Evolutionary conservation across 176 grass and related monocot species (phyloP).

Genomic region (Oryza meyeriana): DNA sequence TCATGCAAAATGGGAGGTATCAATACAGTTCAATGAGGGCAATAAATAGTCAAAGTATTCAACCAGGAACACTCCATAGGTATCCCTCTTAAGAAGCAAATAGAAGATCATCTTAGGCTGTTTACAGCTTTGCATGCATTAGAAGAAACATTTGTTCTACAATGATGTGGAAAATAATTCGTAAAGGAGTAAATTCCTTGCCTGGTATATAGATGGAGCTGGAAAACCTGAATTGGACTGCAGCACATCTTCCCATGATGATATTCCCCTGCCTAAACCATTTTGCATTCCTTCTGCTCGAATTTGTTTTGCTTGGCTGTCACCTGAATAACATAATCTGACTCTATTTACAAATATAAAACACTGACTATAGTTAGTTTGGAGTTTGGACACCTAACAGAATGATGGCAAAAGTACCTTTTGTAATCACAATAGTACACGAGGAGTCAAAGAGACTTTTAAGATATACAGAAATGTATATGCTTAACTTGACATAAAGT

Average conservation of each 20-base stretch:
- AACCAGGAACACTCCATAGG: neutral
- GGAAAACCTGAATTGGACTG: slow-evolving; percentile 52
- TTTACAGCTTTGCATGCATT: neutral
- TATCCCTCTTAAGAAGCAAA: neutral
- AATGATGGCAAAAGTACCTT: neutral
- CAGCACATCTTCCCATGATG: slow-evolving; percentile 91
- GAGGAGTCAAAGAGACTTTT: neutral
- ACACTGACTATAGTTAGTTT: neutral
- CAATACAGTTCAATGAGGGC: slow-evolving; percentile 25
- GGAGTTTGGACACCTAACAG: neutral
- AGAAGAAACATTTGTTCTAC: neutral
- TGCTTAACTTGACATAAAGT: neutral
- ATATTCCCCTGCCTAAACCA: slow-evolving; percentile 39
- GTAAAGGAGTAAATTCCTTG: slow-evolving; percentile 18
- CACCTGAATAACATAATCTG: slow-evolving; percentile 38
- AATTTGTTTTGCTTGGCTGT: slow-evolving; percentile 46
- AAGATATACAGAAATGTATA: neutral
- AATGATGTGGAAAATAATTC: neutral
- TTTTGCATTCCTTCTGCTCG: slow-evolving; percentile 38
- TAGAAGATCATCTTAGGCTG: neutral
- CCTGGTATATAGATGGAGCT: slow-evolving; percentile 48
- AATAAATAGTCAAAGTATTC: slow-evolving; percentile 20
- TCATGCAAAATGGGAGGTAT: slow-evolving; percentile 39
- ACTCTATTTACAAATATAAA: slow-evolving; percentile 27
- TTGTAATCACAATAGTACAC: neutral